phyloP scores from a whole-genome alignment of 805 yeast genomes.

The Sugiyamaella mastotermitis region DNA sequence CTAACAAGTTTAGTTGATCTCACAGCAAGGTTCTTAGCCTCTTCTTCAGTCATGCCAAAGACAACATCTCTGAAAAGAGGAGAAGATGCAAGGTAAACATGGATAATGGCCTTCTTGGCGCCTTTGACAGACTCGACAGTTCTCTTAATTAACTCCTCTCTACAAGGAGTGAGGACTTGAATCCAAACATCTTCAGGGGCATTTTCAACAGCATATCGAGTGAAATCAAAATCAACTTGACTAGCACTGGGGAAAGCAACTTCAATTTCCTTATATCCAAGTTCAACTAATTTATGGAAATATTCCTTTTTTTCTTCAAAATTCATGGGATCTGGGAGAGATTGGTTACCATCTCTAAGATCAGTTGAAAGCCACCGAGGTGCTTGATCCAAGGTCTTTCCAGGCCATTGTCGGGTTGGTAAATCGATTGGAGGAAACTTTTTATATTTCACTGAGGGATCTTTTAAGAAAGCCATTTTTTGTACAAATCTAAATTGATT shows the following conservation, averaged over 20 bases:
- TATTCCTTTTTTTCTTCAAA: constrained; percentile 68
- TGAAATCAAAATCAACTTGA: constrained; percentile 75
- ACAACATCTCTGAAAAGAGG: constrained; percentile 69
- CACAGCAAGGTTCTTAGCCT: constrained; percentile 56
- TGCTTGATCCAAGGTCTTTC: constrained; percentile 47
- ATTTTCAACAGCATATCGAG: constrained; percentile 63
- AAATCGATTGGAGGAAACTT: constrained; percentile 49
- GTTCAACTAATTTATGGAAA: constrained; percentile 58
- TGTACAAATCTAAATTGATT: no score
- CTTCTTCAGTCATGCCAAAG: constrained; percentile 52
- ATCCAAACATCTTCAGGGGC: constrained; percentile 74
- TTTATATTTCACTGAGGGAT: constrained; percentile 59
- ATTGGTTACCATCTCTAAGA: constrained; percentile 78
- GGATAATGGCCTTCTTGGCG: constrained; percentile 70
- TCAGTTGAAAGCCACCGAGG: constrained; percentile 85
- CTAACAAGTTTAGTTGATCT: constrained; percentile 58
- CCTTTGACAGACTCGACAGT: constrained; percentile 70
- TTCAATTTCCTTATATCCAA: constrained; percentile 80
- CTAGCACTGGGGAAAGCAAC: constrained; percentile 80
- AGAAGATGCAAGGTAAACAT: constrained; percentile 70
- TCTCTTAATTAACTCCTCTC: constrained; percentile 64
- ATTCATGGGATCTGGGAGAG: constrained; percentile 84
- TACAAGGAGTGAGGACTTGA: constrained; percentile 71
- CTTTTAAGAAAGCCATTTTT: constrained; percentile 34
- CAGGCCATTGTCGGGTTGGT: constrained; percentile 69